Percentiles rank a stretch among this genome's conserved stretches.
phyloP scores from a whole-genome alignment of 805 yeast species.

The Zygosaccharomyces bisporus region DNA sequence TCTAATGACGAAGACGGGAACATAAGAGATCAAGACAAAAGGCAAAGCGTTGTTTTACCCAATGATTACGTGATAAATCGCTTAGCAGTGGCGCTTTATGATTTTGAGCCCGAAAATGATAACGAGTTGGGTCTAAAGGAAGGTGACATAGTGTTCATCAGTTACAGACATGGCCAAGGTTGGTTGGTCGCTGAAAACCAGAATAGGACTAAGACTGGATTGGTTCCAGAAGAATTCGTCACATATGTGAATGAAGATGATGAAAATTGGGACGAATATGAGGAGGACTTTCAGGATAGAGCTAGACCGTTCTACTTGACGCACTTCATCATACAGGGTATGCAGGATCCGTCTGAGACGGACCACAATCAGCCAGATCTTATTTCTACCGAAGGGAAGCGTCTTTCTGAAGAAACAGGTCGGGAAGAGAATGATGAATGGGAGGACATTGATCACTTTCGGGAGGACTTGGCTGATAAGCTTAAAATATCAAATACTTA shows the following conservation, averaged over 20 bases:
- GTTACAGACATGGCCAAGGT: conserved; percentile 94
- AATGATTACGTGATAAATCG: conserved; percentile 40
- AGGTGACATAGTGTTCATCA: conserved; percentile 81
- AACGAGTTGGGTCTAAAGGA: conserved; percentile 76
- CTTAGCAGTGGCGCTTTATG: conserved; percentile 82
- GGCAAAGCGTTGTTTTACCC: conserved; percentile 36
- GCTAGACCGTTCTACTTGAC: conserved; percentile 46
- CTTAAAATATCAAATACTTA: conserved; percentile 10
- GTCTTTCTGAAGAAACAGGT: conserved; percentile 14
- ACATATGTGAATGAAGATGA: conserved; percentile 39
- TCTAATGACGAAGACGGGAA: conserved; percentile 22
- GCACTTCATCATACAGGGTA: conserved; percentile 31
- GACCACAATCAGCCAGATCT: conserved; percentile 7
- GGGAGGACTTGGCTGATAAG: conserved; percentile 19
- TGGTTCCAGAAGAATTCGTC: conserved; percentile 94
- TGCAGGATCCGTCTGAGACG: conserved; percentile 14
- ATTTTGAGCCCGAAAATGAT: conserved; percentile 89
- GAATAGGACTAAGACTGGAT: conserved; percentile 53
- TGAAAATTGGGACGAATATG: conserved; percentile 16
- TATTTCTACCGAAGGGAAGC: conserved; percentile 17
- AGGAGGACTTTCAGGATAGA: conserved; percentile 22
- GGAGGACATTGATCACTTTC: conserved; percentile 42
- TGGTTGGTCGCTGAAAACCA: conserved; percentile 87
- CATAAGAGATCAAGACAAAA: conserved; percentile 16
- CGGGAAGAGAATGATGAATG: conserved; percentile 32